Percentiles rank a stretch among this genome's conserved stretches.
These are phyloP conservation scores for Auxenochlorella pyrenoidosa DNA, from an alignment of 139 green algal genomes.

Conservation along the genomic window DNA sequence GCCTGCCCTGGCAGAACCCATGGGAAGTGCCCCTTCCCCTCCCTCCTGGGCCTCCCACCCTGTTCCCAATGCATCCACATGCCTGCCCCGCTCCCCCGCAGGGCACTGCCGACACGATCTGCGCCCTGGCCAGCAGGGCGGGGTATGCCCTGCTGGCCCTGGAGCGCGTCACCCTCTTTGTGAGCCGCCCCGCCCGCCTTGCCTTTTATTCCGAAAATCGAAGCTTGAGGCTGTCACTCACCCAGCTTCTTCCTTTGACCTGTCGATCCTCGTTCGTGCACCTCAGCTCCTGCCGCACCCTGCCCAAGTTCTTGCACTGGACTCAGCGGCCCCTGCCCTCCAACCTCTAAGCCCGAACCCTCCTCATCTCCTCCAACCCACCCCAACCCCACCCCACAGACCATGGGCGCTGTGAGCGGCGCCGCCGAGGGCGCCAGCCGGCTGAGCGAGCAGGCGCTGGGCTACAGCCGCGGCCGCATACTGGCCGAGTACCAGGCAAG, in stretches of 20 bases:
- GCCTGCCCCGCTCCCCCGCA: neutral
- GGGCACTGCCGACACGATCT: neutral
- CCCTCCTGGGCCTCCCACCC: too few species aligned
- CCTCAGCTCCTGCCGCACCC: too few species aligned
- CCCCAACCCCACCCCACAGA: neutral
- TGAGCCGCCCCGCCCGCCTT: neutral
- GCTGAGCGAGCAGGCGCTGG: neutral
- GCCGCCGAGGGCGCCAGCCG: neutral
- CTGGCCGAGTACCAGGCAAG: too few species aligned
- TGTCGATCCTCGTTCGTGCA: too few species aligned
- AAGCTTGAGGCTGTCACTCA: too few species aligned
- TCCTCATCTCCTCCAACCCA: neutral
- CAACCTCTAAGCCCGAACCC: neutral
- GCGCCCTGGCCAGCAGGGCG: neutral
- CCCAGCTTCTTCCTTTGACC: too few species aligned
- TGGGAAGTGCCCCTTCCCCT: too few species aligned
- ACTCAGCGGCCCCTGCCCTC: too few species aligned
- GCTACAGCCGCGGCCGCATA: neutral
- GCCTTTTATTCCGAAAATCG: neutral
- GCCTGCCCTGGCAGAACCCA: too few species aligned
- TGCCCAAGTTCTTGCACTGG: too few species aligned
- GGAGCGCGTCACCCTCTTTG: neutral
- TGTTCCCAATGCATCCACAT: too few species aligned
- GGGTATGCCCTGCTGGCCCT: neutral
- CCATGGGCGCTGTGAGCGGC: neutral